Evolutionary conservation across 2,329 filamentous ascomycete genomes (phyloP), one percentile per base, ranked within the genome.

Genomic region (Coleophoma cylindrospora): DNA sequence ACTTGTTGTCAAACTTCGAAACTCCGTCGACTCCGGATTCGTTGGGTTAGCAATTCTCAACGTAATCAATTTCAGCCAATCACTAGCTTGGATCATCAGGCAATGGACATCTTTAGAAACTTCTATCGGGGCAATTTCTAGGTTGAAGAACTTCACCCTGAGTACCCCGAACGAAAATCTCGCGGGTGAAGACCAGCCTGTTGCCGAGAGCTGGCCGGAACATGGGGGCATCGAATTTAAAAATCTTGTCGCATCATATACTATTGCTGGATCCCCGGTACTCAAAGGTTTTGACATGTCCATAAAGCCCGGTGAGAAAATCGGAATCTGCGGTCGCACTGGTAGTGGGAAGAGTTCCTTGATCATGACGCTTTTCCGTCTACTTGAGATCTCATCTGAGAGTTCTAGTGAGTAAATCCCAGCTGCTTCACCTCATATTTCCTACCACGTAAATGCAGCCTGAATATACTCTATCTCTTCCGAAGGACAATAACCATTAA

Each of bases 251-350:
- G 66, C 62, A 0, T 54, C 61, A 2, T 68, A 66, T 34, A 62
- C 64, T 2, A 62, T 57, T 4, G 46, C 45, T 38, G 50, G 48
- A 1, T 43, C 45, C 6, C 49, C 50, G 4, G 61, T 58, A 12
- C 47, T 63, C 6, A 34, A 50, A 5, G 47, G 58, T 34, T 32
- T 8, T 67, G 77, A 56, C 72, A 74, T 56, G 61, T 76, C n/a
- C 2, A 88, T 95, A 47, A 86, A 86, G 13, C 59, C 70, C 0
- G 74, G 74, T 0, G 66, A 74, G 53, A 76, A 75, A 40, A 65
- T 80, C 3, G 75, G 70, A 10, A 66, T 80, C 8, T 75, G 74
- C 43, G 76, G 77, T 3, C 72, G 75, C 0, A 76, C 73, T 6
- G 76, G 76, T 53, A 77, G 74, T 50, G 76, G 76, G 2, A 79